Evolutionary conservation across 305 asterid genomes (phyloP).

Genomic region (Fraxinus velutina): DNA sequence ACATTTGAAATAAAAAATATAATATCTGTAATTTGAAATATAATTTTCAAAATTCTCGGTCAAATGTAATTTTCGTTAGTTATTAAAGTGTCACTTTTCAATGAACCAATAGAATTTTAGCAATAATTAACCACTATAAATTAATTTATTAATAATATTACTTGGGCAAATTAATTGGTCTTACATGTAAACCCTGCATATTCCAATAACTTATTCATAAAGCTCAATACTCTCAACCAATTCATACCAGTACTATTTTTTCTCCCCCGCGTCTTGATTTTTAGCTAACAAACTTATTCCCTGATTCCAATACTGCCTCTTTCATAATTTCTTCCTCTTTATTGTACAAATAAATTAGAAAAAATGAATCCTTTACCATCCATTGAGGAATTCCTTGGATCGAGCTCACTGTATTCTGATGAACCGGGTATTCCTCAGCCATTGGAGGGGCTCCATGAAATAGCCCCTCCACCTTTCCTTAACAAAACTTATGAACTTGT

Average conservation of each 20-base stretch:
- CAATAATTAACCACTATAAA: too few species aligned
- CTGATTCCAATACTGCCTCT: background rate
- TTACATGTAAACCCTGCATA: background rate
- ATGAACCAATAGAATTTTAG: too few species aligned
- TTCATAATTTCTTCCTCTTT: background rate
- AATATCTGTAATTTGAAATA: too few species aligned
- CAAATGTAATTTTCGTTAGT: too few species aligned
- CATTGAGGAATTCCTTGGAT: conserved; percentile 30
- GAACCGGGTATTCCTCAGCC: conserved; percentile 42
- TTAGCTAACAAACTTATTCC: background rate
- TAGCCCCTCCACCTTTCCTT: conserved; percentile 62
- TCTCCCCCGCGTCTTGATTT: conserved; percentile 15
- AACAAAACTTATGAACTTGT: conserved; percentile 72
- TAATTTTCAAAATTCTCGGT: too few species aligned
- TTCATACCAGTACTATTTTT: conserved; percentile 9
- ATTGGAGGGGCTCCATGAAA: conserved; percentile 48
- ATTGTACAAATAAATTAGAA: background rate
- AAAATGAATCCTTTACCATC: conserved; percentile 24
- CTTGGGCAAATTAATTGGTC: too few species aligned
- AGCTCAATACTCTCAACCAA: background rate
- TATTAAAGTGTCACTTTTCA: too few species aligned
- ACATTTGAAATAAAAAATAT: too few species aligned
- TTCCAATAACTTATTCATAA: background rate
- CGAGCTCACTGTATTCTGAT: conserved; percentile 20
- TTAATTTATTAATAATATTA: too few species aligned